Percentiles rank a stretch among this genome's conserved stretches.
Evolutionary conservation across 2,329 filamentous ascomycete species (phyloP).

Genomic region (Gremmenia infestans): DNA sequence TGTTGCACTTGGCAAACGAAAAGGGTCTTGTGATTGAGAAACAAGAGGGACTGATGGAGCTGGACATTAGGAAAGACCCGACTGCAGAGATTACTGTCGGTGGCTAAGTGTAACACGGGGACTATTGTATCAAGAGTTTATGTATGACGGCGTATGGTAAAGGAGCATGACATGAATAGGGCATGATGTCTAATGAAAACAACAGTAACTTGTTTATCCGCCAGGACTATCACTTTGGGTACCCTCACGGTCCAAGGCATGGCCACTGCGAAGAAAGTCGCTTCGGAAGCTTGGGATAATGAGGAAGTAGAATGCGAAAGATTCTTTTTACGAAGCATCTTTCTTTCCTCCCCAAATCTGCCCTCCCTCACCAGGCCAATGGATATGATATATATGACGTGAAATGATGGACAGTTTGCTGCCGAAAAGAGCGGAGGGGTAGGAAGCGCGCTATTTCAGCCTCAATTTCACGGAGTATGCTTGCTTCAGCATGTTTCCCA

Average conservation of each 20-base stretch:
- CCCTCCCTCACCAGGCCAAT: no score
- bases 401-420: no score
- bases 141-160: slow-evolving; percentile 5
- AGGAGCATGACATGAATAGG: slow-evolving; percentile 2
- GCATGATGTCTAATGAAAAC: background rate
- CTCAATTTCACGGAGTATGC: no score
- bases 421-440: no score
- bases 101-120: slow-evolving; percentile 9
- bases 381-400: no score
- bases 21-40: slow-evolving; percentile 62
- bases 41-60: slow-evolving; percentile 47
- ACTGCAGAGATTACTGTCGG: slow-evolving; percentile 49
- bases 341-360: no score
- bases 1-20: slow-evolving; percentile 71
- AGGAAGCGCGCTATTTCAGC: no score
- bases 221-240: background rate
- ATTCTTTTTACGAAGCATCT: no score
- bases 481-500: no score
- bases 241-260: background rate
- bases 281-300: no score
- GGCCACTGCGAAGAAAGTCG: background rate
- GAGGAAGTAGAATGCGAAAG: no score
- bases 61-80: slow-evolving; percentile 59
- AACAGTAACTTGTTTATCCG: background rate
- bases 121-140: slow-evolving; percentile 4